phyloP scores from a whole-genome alignment of 2,329 filamentous ascomycete genomes.

The Rhinocladiella mackenziei region DNA sequence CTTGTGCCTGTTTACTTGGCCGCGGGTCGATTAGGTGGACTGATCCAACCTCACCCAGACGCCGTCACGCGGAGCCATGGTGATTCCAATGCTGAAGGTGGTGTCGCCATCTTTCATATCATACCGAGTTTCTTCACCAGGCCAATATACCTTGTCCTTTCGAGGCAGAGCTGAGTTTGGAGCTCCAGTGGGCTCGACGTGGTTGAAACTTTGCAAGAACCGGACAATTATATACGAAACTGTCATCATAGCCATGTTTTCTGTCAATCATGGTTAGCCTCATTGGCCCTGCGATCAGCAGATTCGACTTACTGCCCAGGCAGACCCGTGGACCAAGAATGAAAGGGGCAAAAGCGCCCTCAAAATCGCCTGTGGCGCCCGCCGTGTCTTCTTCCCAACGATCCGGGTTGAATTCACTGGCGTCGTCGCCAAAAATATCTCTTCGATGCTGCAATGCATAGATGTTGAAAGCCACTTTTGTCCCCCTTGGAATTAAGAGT shows the following conservation, averaged over 20 bases:
- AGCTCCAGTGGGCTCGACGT: conserved; percentile 46
- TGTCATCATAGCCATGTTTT: conserved; percentile 77
- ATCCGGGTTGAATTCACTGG: conserved; percentile 35
- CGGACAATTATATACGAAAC: conserved; percentile 62
- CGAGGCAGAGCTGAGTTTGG: background rate
- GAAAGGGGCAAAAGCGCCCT: conserved; percentile 48
- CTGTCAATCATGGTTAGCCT: conserved; percentile 3
- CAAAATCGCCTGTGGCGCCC: conserved; percentile 38
- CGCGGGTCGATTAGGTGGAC: no score
- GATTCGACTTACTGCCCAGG: conserved; percentile 48
- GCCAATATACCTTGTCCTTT: conserved; percentile 5
- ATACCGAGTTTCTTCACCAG: conserved; percentile 11
- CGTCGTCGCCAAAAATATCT: conserved; percentile 33
- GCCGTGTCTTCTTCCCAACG: conserved; percentile 39
- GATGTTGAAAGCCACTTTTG: conserved; percentile 41
- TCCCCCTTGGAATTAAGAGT: conserved; percentile 47
- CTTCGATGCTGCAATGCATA: conserved; percentile 37
- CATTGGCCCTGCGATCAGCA: no score
- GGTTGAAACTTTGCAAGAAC: conserved; percentile 66
- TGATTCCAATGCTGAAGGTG: conserved; percentile 12
- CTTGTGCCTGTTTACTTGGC: no score
- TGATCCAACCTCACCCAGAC: conserved; percentile 9
- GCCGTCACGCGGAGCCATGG: conserved; percentile 12
- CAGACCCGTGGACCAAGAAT: conserved; percentile 52
- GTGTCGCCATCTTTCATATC: conserved; percentile 9